Percentiles rank a stretch among this genome's conserved stretches.
Evolutionary conservation across 2,329 filamentous ascomycete genomes (phyloP).

Genomic region (Bertia moriformis): DNA sequence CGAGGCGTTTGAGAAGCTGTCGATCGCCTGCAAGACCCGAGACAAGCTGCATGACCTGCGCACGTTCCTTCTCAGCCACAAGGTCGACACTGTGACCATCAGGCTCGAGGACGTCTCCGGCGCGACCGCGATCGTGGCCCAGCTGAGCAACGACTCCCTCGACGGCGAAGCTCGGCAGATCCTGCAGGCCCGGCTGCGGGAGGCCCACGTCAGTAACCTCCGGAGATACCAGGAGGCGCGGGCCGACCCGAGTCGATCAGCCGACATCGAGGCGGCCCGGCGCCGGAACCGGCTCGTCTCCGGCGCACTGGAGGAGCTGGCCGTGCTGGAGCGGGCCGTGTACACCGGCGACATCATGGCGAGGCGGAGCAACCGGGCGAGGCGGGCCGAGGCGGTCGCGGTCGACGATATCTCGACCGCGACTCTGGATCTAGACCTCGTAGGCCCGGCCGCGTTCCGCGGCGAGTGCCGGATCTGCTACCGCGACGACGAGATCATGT

Average conservation of each 20-base stretch:
- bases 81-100: constrained; percentile 11
- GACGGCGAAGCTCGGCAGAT: constrained; percentile 5
- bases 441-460: constrained; percentile 9
- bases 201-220: constrained; percentile 13
- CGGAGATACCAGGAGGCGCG: constrained; percentile 8
- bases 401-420: constrained; percentile 8
- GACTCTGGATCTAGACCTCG: constrained; percentile 12
- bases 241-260: constrained; percentile 6
- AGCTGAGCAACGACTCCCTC: constrained; percentile 6
- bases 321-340: constrained; percentile 11
- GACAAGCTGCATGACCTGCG: constrained; percentile 10
- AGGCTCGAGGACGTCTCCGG: constrained; percentile 14
- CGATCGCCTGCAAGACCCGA: constrained; percentile 14
- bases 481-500: constrained; percentile 15
- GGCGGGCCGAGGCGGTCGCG: constrained; percentile 10
- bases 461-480: constrained; percentile 14
- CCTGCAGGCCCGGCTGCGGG: constrained; percentile 11
- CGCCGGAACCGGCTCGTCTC: constrained; percentile 13
- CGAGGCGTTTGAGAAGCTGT: constrained; percentile 13
- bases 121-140: constrained; percentile 11
- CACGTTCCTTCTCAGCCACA: constrained; percentile 11
- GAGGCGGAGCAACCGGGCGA: constrained; percentile 15
- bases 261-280: constrained; percentile 4
- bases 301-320: constrained; percentile 10
- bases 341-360: constrained; percentile 16